phyloP scores from a whole-genome alignment of 176 grass and related monocot genomes.

The Phragmites australis region DNA sequence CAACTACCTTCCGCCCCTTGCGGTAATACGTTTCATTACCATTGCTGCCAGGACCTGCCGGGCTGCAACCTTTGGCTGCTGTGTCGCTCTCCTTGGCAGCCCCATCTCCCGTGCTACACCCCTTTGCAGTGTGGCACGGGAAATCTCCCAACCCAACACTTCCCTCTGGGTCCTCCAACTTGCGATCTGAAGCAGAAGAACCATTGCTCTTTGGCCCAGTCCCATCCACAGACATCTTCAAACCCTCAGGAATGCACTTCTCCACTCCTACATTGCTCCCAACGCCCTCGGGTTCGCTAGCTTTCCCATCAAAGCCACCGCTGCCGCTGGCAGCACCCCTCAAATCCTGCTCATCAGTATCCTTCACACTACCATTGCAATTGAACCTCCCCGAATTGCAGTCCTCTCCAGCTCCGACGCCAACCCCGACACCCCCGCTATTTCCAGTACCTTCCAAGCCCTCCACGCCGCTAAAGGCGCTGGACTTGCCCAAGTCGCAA shows the following conservation, averaged over 20 bases:
- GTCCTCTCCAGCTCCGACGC: neutral
- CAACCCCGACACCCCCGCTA: neutral
- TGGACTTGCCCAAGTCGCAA: neutral
- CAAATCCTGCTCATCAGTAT: neutral
- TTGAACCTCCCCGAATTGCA: slow-evolving; percentile 12
- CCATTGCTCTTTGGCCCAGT: neutral
- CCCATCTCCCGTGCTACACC: neutral
- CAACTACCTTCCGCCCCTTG: slow-evolving; percentile 56
- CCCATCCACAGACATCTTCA: slow-evolving; percentile 21
- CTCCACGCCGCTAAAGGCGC: neutral
- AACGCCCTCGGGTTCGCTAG: neutral
- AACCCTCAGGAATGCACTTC: neutral
- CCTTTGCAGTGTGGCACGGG: neutral
- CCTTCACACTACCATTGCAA: neutral
- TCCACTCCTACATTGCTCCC: slow-evolving; percentile 14
- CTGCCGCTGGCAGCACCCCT: neutral
- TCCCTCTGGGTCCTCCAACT: neutral
- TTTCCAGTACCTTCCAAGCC: neutral
- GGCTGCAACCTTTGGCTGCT: slow-evolving; percentile 35
- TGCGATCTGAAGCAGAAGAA: slow-evolving; percentile 29
- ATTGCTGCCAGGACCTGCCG: neutral
- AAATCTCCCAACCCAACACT: neutral
- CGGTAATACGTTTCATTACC: neutral
- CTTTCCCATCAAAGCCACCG: neutral
- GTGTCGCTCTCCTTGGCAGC: neutral